These are phyloP conservation scores for Xanthoceras sorbifolium DNA, from an alignment of 345 rosid species.

Conservation along the genomic window DNA sequence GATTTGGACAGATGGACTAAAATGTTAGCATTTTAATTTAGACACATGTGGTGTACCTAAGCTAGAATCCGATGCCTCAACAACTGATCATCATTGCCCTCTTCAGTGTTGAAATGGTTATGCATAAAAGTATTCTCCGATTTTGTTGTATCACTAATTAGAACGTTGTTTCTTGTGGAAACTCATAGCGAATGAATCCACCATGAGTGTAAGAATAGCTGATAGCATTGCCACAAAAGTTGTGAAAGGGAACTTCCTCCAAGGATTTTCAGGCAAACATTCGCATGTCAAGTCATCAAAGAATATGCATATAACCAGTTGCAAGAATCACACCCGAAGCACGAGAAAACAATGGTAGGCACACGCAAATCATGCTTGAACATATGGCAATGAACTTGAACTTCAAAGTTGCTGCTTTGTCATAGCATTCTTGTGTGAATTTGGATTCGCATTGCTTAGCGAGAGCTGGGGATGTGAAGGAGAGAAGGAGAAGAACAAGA, in stretches of 20 bases:
- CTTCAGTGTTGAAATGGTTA: too few species aligned
- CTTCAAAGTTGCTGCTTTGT: constrained; percentile 26
- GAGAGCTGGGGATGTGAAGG: constrained; percentile 7
- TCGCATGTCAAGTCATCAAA: constrained; percentile 24
- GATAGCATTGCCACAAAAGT: constrained; percentile 48
- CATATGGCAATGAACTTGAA: constrained; percentile 35
- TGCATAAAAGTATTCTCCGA: too few species aligned
- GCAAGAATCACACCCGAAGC: constrained; percentile 49
- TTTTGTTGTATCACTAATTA: too few species aligned
- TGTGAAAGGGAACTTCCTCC: constrained; percentile 48
- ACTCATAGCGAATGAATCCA: constrained; percentile 42
- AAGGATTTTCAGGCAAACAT: constrained; percentile 39
- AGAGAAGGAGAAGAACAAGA: constrained; percentile 15
- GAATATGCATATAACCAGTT: constrained; percentile 52
- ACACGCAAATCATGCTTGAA: constrained; percentile 41
- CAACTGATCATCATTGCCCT: too few species aligned
- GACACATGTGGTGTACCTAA: not conserved
- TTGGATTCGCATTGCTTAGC: constrained; percentile 20
- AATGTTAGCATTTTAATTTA: too few species aligned
- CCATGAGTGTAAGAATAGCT: constrained; percentile 40
- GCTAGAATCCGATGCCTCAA: too few species aligned
- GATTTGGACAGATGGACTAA: too few species aligned
- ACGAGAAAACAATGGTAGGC: constrained; percentile 28
- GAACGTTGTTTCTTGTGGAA: constrained; percentile 16
- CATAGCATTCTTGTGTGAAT: constrained; percentile 17